Base-by-base conservation (phyloP, 1,139 yeast species). In the Hansenula lynferdii region DNA sequence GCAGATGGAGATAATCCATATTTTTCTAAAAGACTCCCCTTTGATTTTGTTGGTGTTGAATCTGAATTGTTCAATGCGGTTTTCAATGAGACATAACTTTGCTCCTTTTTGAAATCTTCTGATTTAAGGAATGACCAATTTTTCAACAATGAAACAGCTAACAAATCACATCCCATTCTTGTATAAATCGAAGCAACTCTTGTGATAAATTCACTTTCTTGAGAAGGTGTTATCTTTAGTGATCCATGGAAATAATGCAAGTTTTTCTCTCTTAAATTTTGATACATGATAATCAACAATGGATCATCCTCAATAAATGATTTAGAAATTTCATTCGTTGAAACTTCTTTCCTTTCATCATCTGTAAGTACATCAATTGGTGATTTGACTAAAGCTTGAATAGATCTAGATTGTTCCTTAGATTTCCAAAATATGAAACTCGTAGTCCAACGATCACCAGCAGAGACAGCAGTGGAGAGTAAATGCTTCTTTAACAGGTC, bases 91-190 rank as follows among this genome's bases (percentile, higher is more conserved):
- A 35, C 16, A 26, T 37, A 28, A 37, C 40, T 37, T 37, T 44
- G 38, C 8, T 40, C 39, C 34, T 39, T 48, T 38, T 41, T 45
- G 25, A 36, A 27, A 10, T 43, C 39, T 7, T 43, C 49, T 10
- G 47, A 34, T 28, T 50, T 58, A 24, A 69, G 60, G 53, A 89
- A 90, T 24, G 64, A 63, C 97, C 97, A 90, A 42, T 75, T 76
- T 37, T 67, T 66, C 4, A 85, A 64, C 37, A 89, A 58, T 34
- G 79, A 70, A 16, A 85, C 56, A 0, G 90, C 80, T 34, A 90
- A 59, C 46, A 80, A 75, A 50, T 90, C 96, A 63, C 97, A 90
- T 0, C 97, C 97, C 96, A 90, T 87, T 42, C 95, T 69, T 12
- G 77, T 69, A 53, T 87, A 85, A 41, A 86, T 83, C 33, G 72